phyloP scores from a whole-genome alignment of 2,329 filamentous ascomycete species.

The Amauroascus verrucosus region DNA sequence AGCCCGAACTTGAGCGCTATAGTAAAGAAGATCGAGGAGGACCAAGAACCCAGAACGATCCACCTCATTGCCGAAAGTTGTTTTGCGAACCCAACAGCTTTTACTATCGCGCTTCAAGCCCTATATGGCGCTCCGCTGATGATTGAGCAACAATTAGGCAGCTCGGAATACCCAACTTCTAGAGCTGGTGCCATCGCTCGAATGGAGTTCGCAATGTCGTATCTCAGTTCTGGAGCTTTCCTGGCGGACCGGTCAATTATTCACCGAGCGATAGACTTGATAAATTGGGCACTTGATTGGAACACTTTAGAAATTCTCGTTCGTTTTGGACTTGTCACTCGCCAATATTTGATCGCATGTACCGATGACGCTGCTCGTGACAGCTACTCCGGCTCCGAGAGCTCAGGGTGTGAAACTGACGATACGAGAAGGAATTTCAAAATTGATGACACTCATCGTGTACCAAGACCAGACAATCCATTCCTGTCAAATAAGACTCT shows the following conservation, averaged over 20 bases:
- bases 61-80: slow-evolving; percentile 17
- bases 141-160: slow-evolving; percentile 13
- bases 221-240: slow-evolving; percentile 25
- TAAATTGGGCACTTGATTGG: slow-evolving; percentile 21
- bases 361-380: not conserved
- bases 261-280: slow-evolving; percentile 22
- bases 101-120: slow-evolving; percentile 22
- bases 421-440: not conserved
- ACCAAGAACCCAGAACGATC: slow-evolving; percentile 11
- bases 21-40: slow-evolving; percentile 11
- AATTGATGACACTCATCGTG: not conserved
- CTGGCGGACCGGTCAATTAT: slow-evolving; percentile 20
- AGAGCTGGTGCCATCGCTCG: slow-evolving; percentile 18
- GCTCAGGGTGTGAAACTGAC: not conserved
- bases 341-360: slow-evolving; percentile 19
- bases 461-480: not conserved
- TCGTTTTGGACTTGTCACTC: slow-evolving; percentile 21
- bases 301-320: slow-evolving; percentile 24
- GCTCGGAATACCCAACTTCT: slow-evolving; percentile 14
- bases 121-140: slow-evolving; percentile 23
- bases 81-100: slow-evolving; percentile 21
- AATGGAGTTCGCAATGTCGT: slow-evolving; percentile 26
- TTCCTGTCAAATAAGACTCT: slow-evolving; percentile 1
- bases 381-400: slow-evolving; percentile 2
- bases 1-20: slow-evolving; percentile 20